A percentile compares a stretch with the other conserved stretches of the same genome.
Evolutionary conservation across 306 rosid species (phyloP).

Genomic region (Delonix regia): DNA sequence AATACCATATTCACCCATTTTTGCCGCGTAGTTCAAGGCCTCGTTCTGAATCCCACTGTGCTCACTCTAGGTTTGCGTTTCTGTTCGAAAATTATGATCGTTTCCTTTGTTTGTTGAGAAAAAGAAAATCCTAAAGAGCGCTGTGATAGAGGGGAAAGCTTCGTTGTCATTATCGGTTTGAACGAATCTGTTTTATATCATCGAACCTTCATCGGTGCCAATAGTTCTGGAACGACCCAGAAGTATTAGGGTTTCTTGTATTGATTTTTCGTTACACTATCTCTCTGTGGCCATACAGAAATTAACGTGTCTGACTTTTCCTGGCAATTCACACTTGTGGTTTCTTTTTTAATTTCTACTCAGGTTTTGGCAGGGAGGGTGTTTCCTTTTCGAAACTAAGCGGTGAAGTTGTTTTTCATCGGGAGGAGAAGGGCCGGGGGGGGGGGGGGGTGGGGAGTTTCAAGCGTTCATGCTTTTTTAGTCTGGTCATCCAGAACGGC

Average conservation of each 20-base stretch:
- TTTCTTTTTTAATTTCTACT: not conserved
- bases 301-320: conserved; percentile 9
- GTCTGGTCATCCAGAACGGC: not conserved
- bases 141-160: not conserved
- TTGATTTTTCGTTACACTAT: not conserved
- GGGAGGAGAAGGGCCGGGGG: too few species aligned
- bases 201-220: not conserved
- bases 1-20: not conserved
- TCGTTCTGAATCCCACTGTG: not conserved
- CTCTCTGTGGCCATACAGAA: conserved; percentile 14
- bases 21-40: not conserved
- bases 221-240: not conserved
- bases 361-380: not conserved
- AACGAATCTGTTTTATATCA: not conserved
- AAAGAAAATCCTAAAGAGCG: not conserved
- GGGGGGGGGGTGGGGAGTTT: too few species aligned
- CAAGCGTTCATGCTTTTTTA: not conserved
- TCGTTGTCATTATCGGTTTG: not conserved
- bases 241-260: not conserved
- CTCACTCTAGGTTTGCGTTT: conserved; percentile 38
- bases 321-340: not conserved
- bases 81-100: not conserved
- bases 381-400: not conserved
- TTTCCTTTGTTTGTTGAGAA: conserved; percentile 8
- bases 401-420: not conserved